Base-by-base conservation (phyloP, 106 monocot genomes). In the Acanthochlamys bracteata region DNA sequence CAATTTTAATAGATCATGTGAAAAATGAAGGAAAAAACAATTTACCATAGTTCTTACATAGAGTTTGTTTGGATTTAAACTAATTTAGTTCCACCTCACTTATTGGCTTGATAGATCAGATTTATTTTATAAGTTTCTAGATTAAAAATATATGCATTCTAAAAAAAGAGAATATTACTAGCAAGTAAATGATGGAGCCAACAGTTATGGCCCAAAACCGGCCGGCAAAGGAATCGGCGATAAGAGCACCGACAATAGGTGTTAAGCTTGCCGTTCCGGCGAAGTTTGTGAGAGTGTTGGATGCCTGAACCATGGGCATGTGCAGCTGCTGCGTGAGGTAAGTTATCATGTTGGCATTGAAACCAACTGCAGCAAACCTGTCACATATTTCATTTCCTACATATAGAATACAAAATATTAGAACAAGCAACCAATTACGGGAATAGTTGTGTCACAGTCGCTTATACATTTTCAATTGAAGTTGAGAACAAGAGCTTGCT, bases 141-240 rank as follows among this genome's bases (percentile, higher is more conserved):
- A n/a, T n/a, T n/a, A n/a, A n/a, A n/a, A n/a, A n/a, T n/a, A n/a
- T n/a, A n/a, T n/a, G n/a, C n/a, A n/a, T n/a, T n/a, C n/a, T n/a
- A n/a, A n/a, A n/a, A n/a, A 20, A 55, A 20, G 17, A 20, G 20
- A 4, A 17, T 45, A 4, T 24, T 69, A 82, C 82, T 21, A 84
- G 58, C 41, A 68, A 82, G 57, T 82, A 89, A 70, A 84, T 51
- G 40, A 84, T 3, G 33, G 89, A 84, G 22, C 76, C 81, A 20
- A 71, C 53, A 20, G 76, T 69, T 7, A 89, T 85, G 27, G 82
- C 82, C 82, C 84, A 89, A 74, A 89, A 89, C 20, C 89, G 78
- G 55, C 89, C 89, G 42, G 82, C 84, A 57, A 84, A 84, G 24
- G 84, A 81, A 76, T 89, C 89, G 24, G 89, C 81, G 22, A 82